Conservation (phyloP, 176 grass and related monocot genomes). For the Oryza australiensis region DNA sequence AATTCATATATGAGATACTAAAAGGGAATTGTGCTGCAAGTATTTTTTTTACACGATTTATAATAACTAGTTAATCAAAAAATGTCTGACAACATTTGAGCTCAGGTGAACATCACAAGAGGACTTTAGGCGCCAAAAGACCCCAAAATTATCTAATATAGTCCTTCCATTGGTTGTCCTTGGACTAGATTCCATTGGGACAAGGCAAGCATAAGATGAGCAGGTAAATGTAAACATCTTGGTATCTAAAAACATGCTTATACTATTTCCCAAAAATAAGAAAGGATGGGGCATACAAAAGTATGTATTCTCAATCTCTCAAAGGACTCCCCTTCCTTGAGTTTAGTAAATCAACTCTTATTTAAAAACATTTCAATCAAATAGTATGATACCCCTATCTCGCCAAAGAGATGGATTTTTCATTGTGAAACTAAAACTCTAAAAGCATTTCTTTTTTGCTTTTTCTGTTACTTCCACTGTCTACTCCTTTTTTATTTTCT, state of each 20-base stretch:
- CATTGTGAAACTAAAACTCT: not conserved
- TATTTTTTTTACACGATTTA: not conserved
- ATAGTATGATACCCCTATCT: not conserved
- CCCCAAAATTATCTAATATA: not conserved
- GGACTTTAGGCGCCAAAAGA: not conserved
- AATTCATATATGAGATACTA: slow-evolving; percentile 19
- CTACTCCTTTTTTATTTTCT: not conserved
- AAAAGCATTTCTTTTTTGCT: not conserved
- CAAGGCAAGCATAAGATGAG: not conserved
- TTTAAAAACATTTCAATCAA: not conserved
- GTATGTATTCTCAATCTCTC: not conserved
- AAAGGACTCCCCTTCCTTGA: not conserved
- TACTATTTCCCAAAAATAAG: not conserved
- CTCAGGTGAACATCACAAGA: not conserved
- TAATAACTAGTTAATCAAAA: slow-evolving; percentile 4
- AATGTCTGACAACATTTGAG: slow-evolving; percentile 25
- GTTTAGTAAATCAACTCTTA: not conserved
- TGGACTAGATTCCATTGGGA: not conserved
- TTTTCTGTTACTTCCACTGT: not conserved
- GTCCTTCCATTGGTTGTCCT: not conserved
- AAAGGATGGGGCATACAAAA: not conserved
- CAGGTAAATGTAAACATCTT: slow-evolving; percentile 6
- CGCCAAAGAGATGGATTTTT: not conserved
- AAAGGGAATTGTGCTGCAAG: slow-evolving; percentile 5
- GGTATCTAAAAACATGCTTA: not conserved